Conservation (phyloP, 106 monocot genomes). For the Agapanthus africanus region DNA sequence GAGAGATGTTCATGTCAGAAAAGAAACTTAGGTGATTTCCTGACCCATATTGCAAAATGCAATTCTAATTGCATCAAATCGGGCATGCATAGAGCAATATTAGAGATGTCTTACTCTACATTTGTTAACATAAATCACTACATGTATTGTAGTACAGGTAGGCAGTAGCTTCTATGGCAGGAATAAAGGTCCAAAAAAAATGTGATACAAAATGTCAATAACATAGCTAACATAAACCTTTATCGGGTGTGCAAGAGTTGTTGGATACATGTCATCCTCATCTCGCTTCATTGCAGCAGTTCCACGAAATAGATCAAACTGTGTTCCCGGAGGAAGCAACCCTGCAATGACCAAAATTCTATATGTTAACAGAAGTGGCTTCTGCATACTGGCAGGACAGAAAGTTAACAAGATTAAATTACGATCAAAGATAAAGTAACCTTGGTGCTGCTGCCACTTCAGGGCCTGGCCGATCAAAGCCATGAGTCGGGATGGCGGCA, state of each 20-base stretch:
- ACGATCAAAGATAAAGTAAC: slow-evolving; percentile 15
- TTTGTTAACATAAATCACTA: background rate
- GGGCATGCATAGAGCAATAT: background rate
- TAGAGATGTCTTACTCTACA: background rate
- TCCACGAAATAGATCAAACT: slow-evolving; percentile 95
- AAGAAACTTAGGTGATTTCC: too few relatives aligned
- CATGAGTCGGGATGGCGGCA: slow-evolving; percentile 91
- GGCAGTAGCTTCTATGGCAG: background rate
- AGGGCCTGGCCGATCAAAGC: slow-evolving; percentile 95
- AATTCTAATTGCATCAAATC: background rate
- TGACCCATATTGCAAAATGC: background rate
- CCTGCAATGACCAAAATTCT: slow-evolving; percentile 28
- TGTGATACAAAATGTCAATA: background rate
- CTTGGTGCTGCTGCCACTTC: slow-evolving; percentile 99
- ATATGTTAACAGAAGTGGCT: slow-evolving; percentile 3
- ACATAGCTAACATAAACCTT: slow-evolving; percentile 39
- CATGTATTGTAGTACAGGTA: background rate
- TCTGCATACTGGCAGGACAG: background rate
- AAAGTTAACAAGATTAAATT: background rate
- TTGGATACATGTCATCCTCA: slow-evolving; percentile 94
- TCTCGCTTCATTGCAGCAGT: slow-evolving; percentile 99
- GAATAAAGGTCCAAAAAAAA: background rate
- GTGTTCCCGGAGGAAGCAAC: slow-evolving; percentile 89
- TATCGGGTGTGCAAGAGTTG: slow-evolving; percentile 65
- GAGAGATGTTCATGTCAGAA: background rate